Base-by-base conservation (phyloP, 805 yeast species). In the Pichia nanzhaoensis region DNA sequence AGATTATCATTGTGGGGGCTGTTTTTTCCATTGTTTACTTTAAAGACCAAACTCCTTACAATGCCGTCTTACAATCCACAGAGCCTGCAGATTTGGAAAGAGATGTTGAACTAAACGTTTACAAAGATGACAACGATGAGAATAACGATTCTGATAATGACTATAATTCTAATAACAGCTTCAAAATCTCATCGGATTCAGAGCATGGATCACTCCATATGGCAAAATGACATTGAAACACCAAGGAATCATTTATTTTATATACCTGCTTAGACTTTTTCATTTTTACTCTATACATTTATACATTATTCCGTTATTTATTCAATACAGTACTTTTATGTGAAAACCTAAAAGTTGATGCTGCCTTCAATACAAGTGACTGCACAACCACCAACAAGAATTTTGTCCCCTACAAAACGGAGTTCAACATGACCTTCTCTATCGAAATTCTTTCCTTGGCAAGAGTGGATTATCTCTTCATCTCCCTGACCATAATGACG, bases 1-100 rank as follows among this genome's bases (percentile, higher is more conserved):
- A 84, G 43, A 47, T 71, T 1, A 67, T 89, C 33, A 86, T 89
- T 48, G 60, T 86, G 17, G 74, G 77, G 1, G 72, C 84, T 38
- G 91, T 95, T 1, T 60, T 75, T 28, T 63, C 73, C 36, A 82
- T 84, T 14, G 64, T 83, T n/a, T 68, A 68, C 45, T 70, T 66
- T 54, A 80, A 77, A 58, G 52, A 51, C n/a, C 12, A 17, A 17
- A 9, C 19, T 8, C 14, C 21, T 30, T 27, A 21, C 18, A 9
- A n/a, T 6, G 3, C 17, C 8, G 31, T 24, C 9, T 10, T 20
- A 17, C n/a, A 22, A 27, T 21, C 18, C 18, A 17, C 31, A 12
- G 14, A 7, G 12, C 19, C n/a, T 5, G 4, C 17, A 4, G 48
- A 46, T 27, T 30, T 41, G 21, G 48, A 46, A 38, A 9, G 42